phyloP scores from a whole-genome alignment of 768 basidiomycete species.

The Dioszegia aurantiaca region DNA sequence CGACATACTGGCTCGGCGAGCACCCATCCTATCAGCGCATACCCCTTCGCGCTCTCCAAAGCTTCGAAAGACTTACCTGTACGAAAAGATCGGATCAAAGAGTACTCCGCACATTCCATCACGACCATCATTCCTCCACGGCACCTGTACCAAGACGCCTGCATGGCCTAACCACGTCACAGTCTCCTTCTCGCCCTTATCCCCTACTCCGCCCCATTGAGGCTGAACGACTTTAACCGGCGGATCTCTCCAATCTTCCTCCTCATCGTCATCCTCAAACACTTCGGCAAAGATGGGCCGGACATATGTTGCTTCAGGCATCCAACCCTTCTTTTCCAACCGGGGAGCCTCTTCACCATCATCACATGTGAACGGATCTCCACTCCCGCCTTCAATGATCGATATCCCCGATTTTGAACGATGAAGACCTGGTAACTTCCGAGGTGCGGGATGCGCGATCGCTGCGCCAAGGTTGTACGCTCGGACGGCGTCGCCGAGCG shows the following conservation, averaged over 20 bases:
- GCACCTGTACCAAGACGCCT: slow-evolving; percentile 42
- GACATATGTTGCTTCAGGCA: slow-evolving; percentile 25
- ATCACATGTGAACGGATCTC: slow-evolving; percentile 6
- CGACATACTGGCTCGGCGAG: slow-evolving; percentile 49
- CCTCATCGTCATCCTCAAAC: slow-evolving; percentile 35
- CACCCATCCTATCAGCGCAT: slow-evolving; percentile 29
- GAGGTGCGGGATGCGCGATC: slow-evolving; percentile 27
- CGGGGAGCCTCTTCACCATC: slow-evolving; percentile 18
- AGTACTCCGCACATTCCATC: slow-evolving; percentile 42
- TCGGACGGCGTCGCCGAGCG: slow-evolving; percentile 36
- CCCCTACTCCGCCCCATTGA: slow-evolving; percentile 21
- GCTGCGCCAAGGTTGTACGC: slow-evolving; percentile 47
- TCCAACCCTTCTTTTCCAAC: slow-evolving; percentile 6
- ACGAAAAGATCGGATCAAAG: slow-evolving; percentile 51
- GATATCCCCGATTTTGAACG: slow-evolving; percentile 13
- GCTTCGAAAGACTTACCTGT: slow-evolving; percentile 32
- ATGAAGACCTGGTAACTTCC: slow-evolving; percentile 4
- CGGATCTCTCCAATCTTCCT: slow-evolving; percentile 46
- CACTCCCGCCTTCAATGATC: neutral
- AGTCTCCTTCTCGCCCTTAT: slow-evolving; percentile 20
- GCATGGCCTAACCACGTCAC: slow-evolving; percentile 52
- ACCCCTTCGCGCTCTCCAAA: neutral
- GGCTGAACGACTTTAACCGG: slow-evolving; percentile 35
- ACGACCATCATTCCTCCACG: slow-evolving; percentile 34
- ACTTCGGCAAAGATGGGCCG: slow-evolving; percentile 27